Base-by-base conservation (phyloP, 2,329 filamentous ascomycete species). In the Coniella vitis region DNA sequence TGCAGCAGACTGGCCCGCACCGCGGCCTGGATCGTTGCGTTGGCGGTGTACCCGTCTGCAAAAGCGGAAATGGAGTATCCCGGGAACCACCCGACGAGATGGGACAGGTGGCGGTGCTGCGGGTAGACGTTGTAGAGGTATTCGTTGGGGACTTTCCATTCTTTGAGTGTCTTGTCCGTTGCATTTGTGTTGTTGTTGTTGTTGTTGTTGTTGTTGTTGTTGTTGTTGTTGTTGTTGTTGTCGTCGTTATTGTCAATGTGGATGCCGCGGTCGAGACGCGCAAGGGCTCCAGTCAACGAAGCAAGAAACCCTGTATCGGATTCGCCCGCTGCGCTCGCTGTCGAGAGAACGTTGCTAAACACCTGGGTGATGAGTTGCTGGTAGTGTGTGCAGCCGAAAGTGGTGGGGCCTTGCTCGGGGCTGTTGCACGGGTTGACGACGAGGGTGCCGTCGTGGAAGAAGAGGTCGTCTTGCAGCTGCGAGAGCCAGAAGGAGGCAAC, bases 401-500 rank as follows among this genome's bases (percentile, higher is more conserved):
- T 78, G 4, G 70, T 72, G 1, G 70, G 69, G 0, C 77, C 76
- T 35, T 75, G 75, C 58, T 81, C 77, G 1, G 78, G 74, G n/a
- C 72, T 76, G 48, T 75, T 79, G 60, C 77, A 81, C 0, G 76
- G 77, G 54, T 77, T 79, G 1, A 74, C 75, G 0, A 81, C 75
- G 3, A 79, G 65, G 0, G 69, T 72, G 8, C 68, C 68, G 47
- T 81, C 78, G 3, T 73, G 66, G 54, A 63, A 72, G 59, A 70
- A 76, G 1, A 49, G 46, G 55, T 81, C 78, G 4, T 65, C 56
- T 48, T 76, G 72, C 1, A 81, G 66, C 55, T 78, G 71, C 5
- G 68, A 71, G 3, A 79, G 63, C 74, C 77, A 80, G 61, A 80
- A 81, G n/a, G 71, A 56, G 0, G 75, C 70, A 2, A 76, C 65